Base-by-base conservation (phyloP, 2,329 filamentous ascomycete species). In the Emmonsiellopsis sp. region DNA sequence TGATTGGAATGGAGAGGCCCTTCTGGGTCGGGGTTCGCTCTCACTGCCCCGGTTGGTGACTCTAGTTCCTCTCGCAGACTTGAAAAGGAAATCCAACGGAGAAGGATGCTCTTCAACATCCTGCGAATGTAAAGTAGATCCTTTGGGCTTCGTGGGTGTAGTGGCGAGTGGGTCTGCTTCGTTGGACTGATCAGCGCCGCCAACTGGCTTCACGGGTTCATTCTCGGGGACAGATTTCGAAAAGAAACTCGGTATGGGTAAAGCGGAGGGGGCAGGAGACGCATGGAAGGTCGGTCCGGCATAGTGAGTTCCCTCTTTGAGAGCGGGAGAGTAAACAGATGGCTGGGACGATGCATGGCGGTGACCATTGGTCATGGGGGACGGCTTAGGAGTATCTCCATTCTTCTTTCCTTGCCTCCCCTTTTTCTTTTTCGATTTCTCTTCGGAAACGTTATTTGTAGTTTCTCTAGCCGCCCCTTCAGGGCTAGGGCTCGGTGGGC, bases 211-310 rank as follows among this genome's bases (percentile, higher is more conserved):
- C 5, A 66, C 48, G 5, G 61, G 57, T 4, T 66, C 58, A 14
- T 64, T 57, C 36, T 86, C 84, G 3, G 84, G 84, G 10, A 87
- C 77, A 0, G 88, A 84, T 63, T 86, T 91, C 32, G 86, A 85
- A 57, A 87, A 81, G 68, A 96, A 95, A 64, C 86, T 94, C 9
- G 93, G 93, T 55, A 96, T 86, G 0, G 93, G 93, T 34, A 98
- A 77, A 27, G 89, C 84, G 7, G 90, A 94, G 0, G 93, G 87
- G 1, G 91, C 92, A 17, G 93, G 93, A 7, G 93, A 97, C 42
- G 90, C 88, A 69, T 96, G 91, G 68, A 97, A 98, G 5, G 90
- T 94, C 36, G 92, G 87, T 11, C 92, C 93, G 40, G 93, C 93
- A 71, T 95, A 98, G 45, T 69, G 68, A 10, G 68, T 59, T 48